Evolutionary conservation across 2,329 filamentous ascomycete genomes (phyloP), one percentile per base, ranked within the genome.

Genomic region (Aureobasidium sp.): DNA sequence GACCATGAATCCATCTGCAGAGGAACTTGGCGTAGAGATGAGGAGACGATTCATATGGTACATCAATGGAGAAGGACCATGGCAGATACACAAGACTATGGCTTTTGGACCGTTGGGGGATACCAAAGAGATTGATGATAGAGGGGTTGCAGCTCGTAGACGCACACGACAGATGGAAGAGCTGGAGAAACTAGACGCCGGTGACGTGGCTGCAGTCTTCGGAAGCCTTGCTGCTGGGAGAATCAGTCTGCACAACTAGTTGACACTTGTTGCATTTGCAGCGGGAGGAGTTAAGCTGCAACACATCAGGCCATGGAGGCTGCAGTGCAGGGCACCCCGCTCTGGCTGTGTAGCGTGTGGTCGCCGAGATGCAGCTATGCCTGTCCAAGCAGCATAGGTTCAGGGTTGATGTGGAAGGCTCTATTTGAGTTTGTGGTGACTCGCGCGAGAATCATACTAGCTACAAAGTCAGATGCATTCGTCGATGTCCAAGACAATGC

Each of bases 1-100:
- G 0, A 62, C 63, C 0, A 68, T 68, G 19, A 66, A 67, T 1
- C 63, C 62, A 0, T 59, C 62, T 1, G 71, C 72, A 3, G 58
- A 66, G 2, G 52, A 40, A 0, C 64, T 70, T 11, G 66, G 69
- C 0, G 47, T 59, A 22, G 64, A 68, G 7, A 69, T 75, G 67
- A 66, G 71, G n/a, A 60, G 59, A 11, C 59, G 65, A 3, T 75
- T 72, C 71, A 64, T 72, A 14, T 35, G 27, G 2, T 76, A 75
- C 49, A 55, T 72, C 0, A 63, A 64, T 22, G 65, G 67, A 1
- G 42, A 59, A 0, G 58, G 60, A 1, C 72, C 73, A 0, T 76
- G 73, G 72, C 38, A 57, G 3, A 52, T 35, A 3, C 60, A 61
- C 10, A 50, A 49, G 14, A 58, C 63, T 17, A 71, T 68, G 55